Base-by-base conservation (phyloP, 2,329 filamentous ascomycete species). In the Xylaria sp. region DNA sequence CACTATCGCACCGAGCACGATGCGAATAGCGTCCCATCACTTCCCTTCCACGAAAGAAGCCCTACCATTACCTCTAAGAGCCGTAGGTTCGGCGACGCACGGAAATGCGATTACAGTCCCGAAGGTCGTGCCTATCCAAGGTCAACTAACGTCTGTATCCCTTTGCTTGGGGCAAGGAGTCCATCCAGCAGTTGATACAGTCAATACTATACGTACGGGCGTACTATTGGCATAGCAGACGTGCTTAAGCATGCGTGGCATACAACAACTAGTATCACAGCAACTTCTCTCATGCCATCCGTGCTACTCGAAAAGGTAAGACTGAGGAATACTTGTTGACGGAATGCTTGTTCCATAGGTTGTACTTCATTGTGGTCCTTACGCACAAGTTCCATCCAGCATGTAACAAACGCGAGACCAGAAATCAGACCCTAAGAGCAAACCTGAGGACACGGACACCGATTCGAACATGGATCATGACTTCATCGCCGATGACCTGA, bases 31-130 rank as follows among this genome's bases (percentile, higher is more conserved):
- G 7, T n/a, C 7, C 9, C 20, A n/a, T 7, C 7, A 28, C 20
- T 44, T n/a, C 23, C 5, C 20, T 25, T 23, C 25, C 54, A 25
- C 37, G 20, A 9, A 37, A 3, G n/a, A 58, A 28, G 5, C 3
- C 6, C 23, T 1, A 18, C 3, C 4, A 8, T 15, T 1, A n/a
- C 1, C 4, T 13, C n/a, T 9, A 1, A 2, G 2, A 25, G 10
- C n/a, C 25, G 3, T 3, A 20, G n/a, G 20, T 25, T 50, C 10
- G 5, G 18, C 39, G 7, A 50, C n/a, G 28, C 12, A 37, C 37
- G 28, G 4, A 46, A 4, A 10, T 5, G 18, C 18, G 12, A 6
- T 39, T 2, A 25, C 6, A 8, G 3, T 34, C 18, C 56, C 61
- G 37, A 56, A 31, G 10, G 23, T n/a, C n/a, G 4, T 12, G 52